phyloP scores from a whole-genome alignment of 306 rosid genomes.

The Biancaea sappan region DNA sequence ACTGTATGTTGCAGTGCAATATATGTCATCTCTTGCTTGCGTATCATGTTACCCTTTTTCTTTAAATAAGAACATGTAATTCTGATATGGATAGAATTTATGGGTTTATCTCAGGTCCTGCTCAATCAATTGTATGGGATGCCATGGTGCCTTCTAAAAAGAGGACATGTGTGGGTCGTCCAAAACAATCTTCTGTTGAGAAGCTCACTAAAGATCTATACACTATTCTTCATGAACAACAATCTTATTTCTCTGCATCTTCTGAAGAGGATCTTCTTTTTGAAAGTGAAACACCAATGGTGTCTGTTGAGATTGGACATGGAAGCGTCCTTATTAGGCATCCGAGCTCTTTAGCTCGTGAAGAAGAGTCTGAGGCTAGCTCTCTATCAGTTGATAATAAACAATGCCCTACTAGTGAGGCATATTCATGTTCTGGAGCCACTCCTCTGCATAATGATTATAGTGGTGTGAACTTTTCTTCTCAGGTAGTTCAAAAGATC shows the following conservation, averaged over 20 bases:
- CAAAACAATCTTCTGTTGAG: conserved; percentile 91
- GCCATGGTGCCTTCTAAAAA: conserved; percentile 84
- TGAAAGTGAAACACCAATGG: conserved; percentile 90
- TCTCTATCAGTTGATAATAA: conserved; percentile 85
- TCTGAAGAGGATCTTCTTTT: conserved; percentile 94
- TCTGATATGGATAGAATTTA: conserved; percentile 31
- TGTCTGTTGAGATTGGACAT: conserved; percentile 98
- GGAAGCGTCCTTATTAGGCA: conserved; percentile 96
- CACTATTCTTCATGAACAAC: conserved; percentile 91
- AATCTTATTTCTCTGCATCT: conserved; percentile 80
- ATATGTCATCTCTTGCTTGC: conserved; percentile 13
- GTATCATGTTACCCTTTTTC: conserved; percentile 7
- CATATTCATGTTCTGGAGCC: conserved; percentile 60
- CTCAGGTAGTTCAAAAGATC: conserved; percentile 53
- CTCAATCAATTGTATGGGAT: conserved; percentile 94
- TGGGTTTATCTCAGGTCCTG: conserved; percentile 69
- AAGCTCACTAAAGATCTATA: conserved; percentile 91
- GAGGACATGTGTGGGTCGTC: conserved; percentile 84
- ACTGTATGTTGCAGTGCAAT: background rate
- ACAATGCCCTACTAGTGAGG: conserved; percentile 58
- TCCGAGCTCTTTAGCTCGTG: conserved; percentile 80
- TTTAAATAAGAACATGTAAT: background rate
- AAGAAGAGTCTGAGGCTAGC: conserved; percentile 99
- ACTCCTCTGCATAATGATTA: conserved; percentile 43
- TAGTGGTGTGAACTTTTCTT: conserved; percentile 41